These are phyloP conservation scores for Geranomyces variabilis DNA, from an alignment of 192 early-diverging fungal species.

Conservation along the genomic window DNA sequence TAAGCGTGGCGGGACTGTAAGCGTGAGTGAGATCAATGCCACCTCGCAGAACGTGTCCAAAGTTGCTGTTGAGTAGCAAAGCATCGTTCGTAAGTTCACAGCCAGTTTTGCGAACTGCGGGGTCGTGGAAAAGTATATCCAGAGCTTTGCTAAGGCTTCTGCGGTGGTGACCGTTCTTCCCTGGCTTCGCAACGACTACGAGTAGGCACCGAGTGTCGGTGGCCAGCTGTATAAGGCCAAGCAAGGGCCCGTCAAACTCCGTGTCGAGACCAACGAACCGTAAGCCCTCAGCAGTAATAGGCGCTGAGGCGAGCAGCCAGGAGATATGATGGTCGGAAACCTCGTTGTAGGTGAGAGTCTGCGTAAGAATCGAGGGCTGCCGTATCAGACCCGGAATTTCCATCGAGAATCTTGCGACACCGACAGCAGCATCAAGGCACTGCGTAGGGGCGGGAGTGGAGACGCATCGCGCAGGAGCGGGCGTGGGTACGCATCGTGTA, in stretches of 20 bases:
- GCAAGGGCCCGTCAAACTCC: slow-evolving; percentile 22
- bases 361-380: slow-evolving; percentile 3
- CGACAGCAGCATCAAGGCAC: neutral
- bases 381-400: slow-evolving; percentile 3
- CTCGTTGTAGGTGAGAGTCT: slow-evolving; percentile 4
- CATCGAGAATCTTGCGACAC: neutral
- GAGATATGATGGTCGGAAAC: slow-evolving; percentile 11
- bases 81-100: slow-evolving; percentile 31
- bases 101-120: slow-evolving; percentile 20
- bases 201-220: slow-evolving; percentile 25
- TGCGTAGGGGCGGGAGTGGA: too few relatives aligned
- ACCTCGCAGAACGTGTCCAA: slow-evolving; percentile 22
- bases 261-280: slow-evolving; percentile 21
- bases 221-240: slow-evolving; percentile 27
- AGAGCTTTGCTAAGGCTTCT: slow-evolving; percentile 13
- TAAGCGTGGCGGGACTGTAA: slow-evolving; percentile 15
- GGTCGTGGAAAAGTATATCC: slow-evolving; percentile 14
- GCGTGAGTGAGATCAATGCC: slow-evolving; percentile 26
- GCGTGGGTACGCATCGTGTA: neutral
- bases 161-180: too few relatives aligned
- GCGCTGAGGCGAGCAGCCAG: slow-evolving; percentile 18
- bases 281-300: neutral
- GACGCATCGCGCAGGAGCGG: too few relatives aligned
- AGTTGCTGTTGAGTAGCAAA: slow-evolving; percentile 18
- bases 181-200: neutral